phyloP scores from a whole-genome alignment of 2,329 filamentous ascomycete species.

The Colletotrichum filicis region DNA sequence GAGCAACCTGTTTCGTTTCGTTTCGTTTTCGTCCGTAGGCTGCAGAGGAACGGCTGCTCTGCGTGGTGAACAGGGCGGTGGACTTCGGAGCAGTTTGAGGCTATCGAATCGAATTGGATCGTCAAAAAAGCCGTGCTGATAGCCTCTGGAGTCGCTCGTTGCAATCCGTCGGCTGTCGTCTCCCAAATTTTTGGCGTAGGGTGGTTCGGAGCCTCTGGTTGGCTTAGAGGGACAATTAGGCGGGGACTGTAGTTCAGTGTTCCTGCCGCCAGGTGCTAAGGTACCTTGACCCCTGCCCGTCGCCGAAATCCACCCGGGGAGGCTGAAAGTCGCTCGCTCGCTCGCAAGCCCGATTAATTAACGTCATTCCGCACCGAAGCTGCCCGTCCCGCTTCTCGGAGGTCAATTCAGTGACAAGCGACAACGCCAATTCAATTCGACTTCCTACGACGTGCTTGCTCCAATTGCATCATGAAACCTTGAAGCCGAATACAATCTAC shows the following conservation, averaged over 20 bases:
- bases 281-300: slow-evolving; percentile 18
- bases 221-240: background rate
- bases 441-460: slow-evolving; percentile 8
- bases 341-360: slow-evolving; percentile 22
- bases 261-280: background rate
- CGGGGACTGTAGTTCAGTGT: slow-evolving; percentile 1
- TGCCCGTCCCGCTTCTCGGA: slow-evolving; percentile 26
- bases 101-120: background rate
- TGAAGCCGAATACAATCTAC: background rate
- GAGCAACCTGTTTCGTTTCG: background rate
- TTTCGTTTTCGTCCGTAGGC: background rate
- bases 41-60: background rate
- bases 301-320: slow-evolving; percentile 30
- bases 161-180: background rate
- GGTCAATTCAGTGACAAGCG: background rate
- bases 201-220: slow-evolving; percentile 11
- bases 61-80: background rate
- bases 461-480: slow-evolving; percentile 30
- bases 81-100: slow-evolving; percentile 35
- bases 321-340: slow-evolving; percentile 32
- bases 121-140: background rate
- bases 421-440: slow-evolving; percentile 14
- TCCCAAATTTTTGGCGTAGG: slow-evolving; percentile 32
- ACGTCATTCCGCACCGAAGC: slow-evolving; percentile 32
- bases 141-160: background rate